Base-by-base conservation (phyloP, 176 grass and related monocot genomes). In the Oryza officinalis region DNA sequence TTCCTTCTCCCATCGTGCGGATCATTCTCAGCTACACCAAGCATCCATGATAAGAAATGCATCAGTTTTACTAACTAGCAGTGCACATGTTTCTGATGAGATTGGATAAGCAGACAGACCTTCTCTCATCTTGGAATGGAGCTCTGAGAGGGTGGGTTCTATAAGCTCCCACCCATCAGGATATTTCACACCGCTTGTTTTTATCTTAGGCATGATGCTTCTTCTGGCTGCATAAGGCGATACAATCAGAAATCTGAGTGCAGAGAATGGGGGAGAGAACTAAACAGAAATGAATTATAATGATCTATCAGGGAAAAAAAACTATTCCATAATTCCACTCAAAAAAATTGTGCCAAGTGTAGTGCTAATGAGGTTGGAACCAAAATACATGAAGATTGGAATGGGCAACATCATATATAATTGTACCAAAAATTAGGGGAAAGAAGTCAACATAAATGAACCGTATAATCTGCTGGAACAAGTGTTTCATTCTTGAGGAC, bases 181-280 rank as follows among this genome's bases (percentile, higher is more conserved):
- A 79, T 90, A 84, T 72, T 80, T 74, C 1, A 87, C 80, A 22
- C 74, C 54, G 22, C 80, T 84, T 6, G 79, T 83, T 57, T 83
- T 86, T 74, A 86, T 86, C 30, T 83, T 90, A 68, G 89, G 84
- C 80, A 91, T 81, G 79, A 69, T 80, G 63, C 41, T 78, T 65
- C 60, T 67, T 79, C 63, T 49, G 3, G 6, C 43, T 49, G 11
- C 12, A 37, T 28, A 6, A 38, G 27, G 17, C 22, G 8, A 77
- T 4, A 59, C 13, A 81, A 69, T 25, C 10, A 68, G 33, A 68
- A 4, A 50, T 32, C 78, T 69, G 27, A 31, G 12, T 59, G 22
- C 6, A 59, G 20, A n/a, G 2, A 59, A 49, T 2, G 54, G 45
- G 17, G 49, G 5, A 54, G 18, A 54, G 1, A 54, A 52, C 49